Percentiles rank a stretch among this genome's conserved stretches.
Evolutionary conservation across 805 yeast species (phyloP).

Genomic region (Ogataea dorogensis): DNA sequence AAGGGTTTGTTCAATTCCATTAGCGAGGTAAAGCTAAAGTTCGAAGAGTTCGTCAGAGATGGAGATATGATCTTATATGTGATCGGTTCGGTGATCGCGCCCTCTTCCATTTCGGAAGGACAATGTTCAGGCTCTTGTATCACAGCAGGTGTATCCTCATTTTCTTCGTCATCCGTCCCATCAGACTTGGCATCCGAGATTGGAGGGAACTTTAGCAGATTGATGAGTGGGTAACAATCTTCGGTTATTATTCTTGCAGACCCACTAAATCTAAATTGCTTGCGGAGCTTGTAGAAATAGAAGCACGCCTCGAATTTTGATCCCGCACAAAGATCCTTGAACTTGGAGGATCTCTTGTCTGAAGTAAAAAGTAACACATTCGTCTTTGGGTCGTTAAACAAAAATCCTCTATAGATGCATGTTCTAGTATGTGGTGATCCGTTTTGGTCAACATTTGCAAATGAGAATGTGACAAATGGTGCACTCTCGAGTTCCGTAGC

Average conservation of each 20-base stretch:
- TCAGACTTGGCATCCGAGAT: not conserved
- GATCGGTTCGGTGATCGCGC: slow-evolving; percentile 16
- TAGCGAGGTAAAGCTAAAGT: slow-evolving; percentile 14
- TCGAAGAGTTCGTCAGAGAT: slow-evolving; percentile 14
- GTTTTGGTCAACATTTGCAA: slow-evolving; percentile 63
- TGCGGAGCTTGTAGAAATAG: slow-evolving; percentile 59
- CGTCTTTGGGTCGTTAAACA: slow-evolving; percentile 65
- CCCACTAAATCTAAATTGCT: slow-evolving; percentile 75
- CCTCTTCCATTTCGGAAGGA: slow-evolving; percentile 11
- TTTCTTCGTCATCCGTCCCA: not conserved
- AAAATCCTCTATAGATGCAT: slow-evolving; percentile 69
- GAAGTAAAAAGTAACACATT: slow-evolving; percentile 70
- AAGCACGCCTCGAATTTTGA: slow-evolving; percentile 73
- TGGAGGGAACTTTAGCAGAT: slow-evolving; percentile 4
- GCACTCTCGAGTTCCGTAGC: slow-evolving; percentile 42
- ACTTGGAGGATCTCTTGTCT: slow-evolving; percentile 68
- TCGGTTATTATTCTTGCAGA: slow-evolving; percentile 47
- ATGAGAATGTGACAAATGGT: slow-evolving; percentile 61
- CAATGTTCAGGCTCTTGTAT: slow-evolving; percentile 22
- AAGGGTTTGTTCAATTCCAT: slow-evolving; percentile 15
- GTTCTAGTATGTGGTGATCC: slow-evolving; percentile 64
- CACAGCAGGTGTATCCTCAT: slow-evolving; percentile 15
- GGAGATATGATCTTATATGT: slow-evolving; percentile 25
- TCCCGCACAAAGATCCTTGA: slow-evolving; percentile 47
- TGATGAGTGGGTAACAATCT: slow-evolving; percentile 25